Evolutionary conservation across 2,329 filamentous ascomycete genomes (phyloP), one percentile per base, ranked within the genome.

Genomic region (Macrophomina pseudophaseolina): DNA sequence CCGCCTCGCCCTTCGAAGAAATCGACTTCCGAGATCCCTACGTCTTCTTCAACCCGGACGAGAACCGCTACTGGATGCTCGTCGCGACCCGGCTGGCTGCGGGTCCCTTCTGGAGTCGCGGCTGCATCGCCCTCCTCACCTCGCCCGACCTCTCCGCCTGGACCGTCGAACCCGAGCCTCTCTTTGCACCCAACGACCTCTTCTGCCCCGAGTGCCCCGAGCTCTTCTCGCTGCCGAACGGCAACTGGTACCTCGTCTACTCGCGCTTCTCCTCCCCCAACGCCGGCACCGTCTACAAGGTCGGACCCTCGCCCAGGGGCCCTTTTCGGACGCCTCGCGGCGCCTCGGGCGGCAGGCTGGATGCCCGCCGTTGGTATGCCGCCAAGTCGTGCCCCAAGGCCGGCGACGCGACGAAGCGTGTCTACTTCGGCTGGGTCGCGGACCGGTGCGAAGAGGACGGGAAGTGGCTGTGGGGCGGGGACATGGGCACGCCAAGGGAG

Each of bases 391-490:
- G 66, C 33, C 66, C 56, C 9, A 68, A 68, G 56, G 33, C 76
- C 2, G 75, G 73, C 7, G 70, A 76, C 16, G 64, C 74, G 1
- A 69, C 66, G 28, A 74, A 71, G 66, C 71, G 77, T 9, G 69
- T 79, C 28, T 75, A 68, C 68, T 79, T 79, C 56, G 77, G 76
- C 5, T 79, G 77, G 77, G 70, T 75, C 12, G 76, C 71, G 9
- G 77, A 79, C 65, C 74, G 74, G 64, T 72, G 68, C 3, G 74
- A 77, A 51, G 70, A 70, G 4, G 76, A 79, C 62, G 71, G 71
- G 9, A 77, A 78, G 70, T 79, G 77, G 77, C 71, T 78, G 2
- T 79, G 77, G 77, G 77, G 77, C 51, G 77, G 77, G n/a, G 75
- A 78, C 64, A 68, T 78, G 38, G 74, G 70, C 5, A 69, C 76